Evolutionary conservation across 179 eudicot species (phyloP).

Genomic region (Camellia oleifera): DNA sequence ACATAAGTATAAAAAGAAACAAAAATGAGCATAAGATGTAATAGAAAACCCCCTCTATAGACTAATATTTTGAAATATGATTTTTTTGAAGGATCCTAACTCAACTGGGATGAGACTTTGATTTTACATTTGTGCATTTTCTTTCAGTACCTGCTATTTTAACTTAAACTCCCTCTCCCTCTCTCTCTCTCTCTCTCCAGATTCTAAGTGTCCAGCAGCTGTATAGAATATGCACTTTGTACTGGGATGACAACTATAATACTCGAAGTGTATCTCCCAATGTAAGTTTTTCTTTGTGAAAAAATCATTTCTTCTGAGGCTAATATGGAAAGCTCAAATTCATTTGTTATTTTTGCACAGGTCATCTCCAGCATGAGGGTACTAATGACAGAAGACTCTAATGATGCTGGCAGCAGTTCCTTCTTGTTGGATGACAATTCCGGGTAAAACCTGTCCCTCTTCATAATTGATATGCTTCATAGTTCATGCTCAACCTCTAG

Average conservation of each 20-base stretch:
- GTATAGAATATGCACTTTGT: constrained; percentile 85
- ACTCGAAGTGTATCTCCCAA: constrained; percentile 89
- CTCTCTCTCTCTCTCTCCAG: constrained; percentile 34
- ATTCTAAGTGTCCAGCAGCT: constrained; percentile 85
- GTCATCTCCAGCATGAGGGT: constrained; percentile 83
- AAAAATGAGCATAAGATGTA: no score
- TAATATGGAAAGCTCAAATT: neutral
- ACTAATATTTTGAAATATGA: no score
- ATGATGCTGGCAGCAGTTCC: constrained; percentile 64
- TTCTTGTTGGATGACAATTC: constrained; percentile 87
- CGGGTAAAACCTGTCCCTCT: constrained; percentile 39
- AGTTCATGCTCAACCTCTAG: neutral
- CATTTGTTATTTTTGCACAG: constrained; percentile 30
- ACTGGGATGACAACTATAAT: constrained; percentile 90
- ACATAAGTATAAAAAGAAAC: neutral
- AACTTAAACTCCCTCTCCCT: neutral
- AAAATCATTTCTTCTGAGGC: neutral
- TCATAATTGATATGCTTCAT: neutral
- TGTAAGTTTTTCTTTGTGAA: constrained; percentile 40
- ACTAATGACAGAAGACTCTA: constrained; percentile 85
- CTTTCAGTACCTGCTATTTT: neutral
- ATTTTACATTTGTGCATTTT: neutral
- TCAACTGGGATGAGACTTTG: neutral
- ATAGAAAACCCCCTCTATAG: neutral
- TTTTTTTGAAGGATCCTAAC: neutral